Evolutionary conservation across 2,329 filamentous ascomycete species (phyloP), one percentile per base, ranked within the genome.

Genomic region (Fusarium agapanthi): DNA sequence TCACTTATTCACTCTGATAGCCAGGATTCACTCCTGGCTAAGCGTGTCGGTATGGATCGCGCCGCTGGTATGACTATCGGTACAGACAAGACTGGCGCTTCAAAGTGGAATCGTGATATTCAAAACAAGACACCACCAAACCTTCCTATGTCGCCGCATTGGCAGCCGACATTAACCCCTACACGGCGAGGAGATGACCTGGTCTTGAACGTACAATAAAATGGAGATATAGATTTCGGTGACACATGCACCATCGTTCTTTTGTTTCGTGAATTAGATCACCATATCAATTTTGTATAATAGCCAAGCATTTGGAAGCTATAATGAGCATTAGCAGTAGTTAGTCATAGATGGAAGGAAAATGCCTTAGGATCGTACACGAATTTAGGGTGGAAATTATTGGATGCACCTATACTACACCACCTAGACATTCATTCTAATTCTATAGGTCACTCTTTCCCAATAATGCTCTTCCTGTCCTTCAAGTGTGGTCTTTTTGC

Each of bases 151-250:
- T 76, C 78, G 30, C 74, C 78, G 26, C 66, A 72, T 30, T 82
- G 80, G 80, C 57, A 90, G 73, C 91, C 91, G 7, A 87, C 86
- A 72, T 76, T 93, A 75, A 93, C 91, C 50, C 92, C 92, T 6
- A 90, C 89, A 63, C 83, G 90, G 67, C 85, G 89, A 54, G 91
- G 92, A 0, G 88, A 91, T 32, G 90, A 93, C 77, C 77, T 93
- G 66, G 91, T 88, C 72, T 76, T 90, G 73, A 87, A 87, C 72
- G 87, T 90, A 69, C 84, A 86, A 67, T 89, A 68, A 28, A 57
- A 37, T 60, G 28, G 47, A 61, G 22, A 38, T 20, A 15, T 24
- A 50, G 61, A 59, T 72, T 62, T 44, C 32, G 22, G 61, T 37
- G 41, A 51, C 54, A 58, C 53, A 65, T 65, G 57, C 28, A 35